Evolutionary conservation across 1,139 yeast species (phyloP), one percentile per base, ranked within the genome.

Genomic region (Geotrichum restrictum): DNA sequence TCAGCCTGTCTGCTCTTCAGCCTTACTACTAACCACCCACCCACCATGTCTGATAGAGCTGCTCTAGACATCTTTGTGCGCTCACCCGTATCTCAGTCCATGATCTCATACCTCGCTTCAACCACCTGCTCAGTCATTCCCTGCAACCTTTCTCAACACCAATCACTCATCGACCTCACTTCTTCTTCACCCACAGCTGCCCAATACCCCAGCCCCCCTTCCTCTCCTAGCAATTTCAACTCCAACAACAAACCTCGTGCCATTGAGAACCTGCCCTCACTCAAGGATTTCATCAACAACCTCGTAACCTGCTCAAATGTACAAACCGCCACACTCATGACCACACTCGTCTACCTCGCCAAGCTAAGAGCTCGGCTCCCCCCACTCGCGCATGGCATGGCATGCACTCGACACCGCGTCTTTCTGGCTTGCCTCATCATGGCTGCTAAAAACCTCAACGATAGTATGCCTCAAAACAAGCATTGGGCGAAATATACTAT

Each of bases 401-500:
- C 87, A 60, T 88, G 97, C 54, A 89, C 98, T 4, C 81, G 95
- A 65, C 98, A 93, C 72, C 78, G 98, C 57, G 88, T 93, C 56
- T 91, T 93, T 61, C 74, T 93, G 53, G 95, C 96, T 0, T 81
- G 96, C 43, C 76, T 93, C 57, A 87, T 93, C 49, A 74, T 93
- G 57, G 86, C 95, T 38, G 96, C 98, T 18, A 93, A 93, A 72
- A 83, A 83, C 59, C 78, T 91, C 59, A 93, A 93, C 69, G 98
- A 93, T 72, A 84, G 95, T 2, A 83, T 94, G 18, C 98, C 98
- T 48, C 79, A 91, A 69, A 93, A 93, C 72, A 89, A 85, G 71
- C 96, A 91, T 74, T 93, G 98, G 98, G 85, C 95, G 14, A 78
- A 80, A 57, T 91, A 89, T 73, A 88, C 98, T 11, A 82, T 84